phyloP scores from a whole-genome alignment of 1,284 basidiomycete species.

The Lignosus rhinocerotis region DNA sequence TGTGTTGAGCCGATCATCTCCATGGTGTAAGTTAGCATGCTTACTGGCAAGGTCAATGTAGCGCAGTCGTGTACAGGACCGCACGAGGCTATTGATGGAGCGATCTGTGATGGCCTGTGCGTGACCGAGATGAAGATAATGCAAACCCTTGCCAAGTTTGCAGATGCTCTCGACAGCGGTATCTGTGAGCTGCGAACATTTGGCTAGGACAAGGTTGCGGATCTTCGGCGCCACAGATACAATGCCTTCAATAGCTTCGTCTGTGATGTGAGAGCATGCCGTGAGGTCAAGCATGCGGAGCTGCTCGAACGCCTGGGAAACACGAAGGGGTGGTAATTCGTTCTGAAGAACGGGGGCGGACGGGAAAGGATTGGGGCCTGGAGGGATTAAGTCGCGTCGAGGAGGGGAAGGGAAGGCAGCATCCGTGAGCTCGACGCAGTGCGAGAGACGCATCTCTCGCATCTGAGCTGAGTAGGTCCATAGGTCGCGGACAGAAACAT shows the following conservation, averaged over 20 bases:
- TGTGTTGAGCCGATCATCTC: not conserved
- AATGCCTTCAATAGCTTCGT: slow-evolving; percentile 90
- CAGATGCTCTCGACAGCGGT: slow-evolving; percentile 84
- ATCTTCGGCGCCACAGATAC: slow-evolving; percentile 88
- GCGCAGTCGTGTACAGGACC: slow-evolving; percentile 88
- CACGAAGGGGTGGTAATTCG: slow-evolving; percentile 61
- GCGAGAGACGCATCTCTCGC: slow-evolving; percentile 88
- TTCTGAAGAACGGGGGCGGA: slow-evolving; percentile 22
- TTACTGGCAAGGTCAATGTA: slow-evolving; percentile 97
- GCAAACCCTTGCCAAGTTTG: slow-evolving; percentile 86
- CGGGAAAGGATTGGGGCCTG: slow-evolving; percentile 51
- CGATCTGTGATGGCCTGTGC: slow-evolving; percentile 87
- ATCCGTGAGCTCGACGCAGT: slow-evolving; percentile 81
- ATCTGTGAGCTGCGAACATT: slow-evolving; percentile 88
- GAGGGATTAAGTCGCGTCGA: slow-evolving; percentile 38
- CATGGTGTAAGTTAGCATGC: slow-evolving; percentile 32
- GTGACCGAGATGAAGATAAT: slow-evolving; percentile 96
- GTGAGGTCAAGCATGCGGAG: slow-evolving; percentile 91
- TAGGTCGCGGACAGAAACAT: slow-evolving; percentile 79
- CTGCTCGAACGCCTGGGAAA: slow-evolving; percentile 71
- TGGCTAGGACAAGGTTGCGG: slow-evolving; percentile 90
- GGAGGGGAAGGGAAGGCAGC: slow-evolving; percentile 80
- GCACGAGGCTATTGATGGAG: slow-evolving; percentile 82
- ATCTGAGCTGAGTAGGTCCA: slow-evolving; percentile 83
- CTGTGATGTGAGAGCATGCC: slow-evolving; percentile 79